A percentile compares a stretch with the other conserved stretches of the same genome.
Conservation (phyloP, 495 filamentous ascomycete species). For the Lichina pygmaea region DNA sequence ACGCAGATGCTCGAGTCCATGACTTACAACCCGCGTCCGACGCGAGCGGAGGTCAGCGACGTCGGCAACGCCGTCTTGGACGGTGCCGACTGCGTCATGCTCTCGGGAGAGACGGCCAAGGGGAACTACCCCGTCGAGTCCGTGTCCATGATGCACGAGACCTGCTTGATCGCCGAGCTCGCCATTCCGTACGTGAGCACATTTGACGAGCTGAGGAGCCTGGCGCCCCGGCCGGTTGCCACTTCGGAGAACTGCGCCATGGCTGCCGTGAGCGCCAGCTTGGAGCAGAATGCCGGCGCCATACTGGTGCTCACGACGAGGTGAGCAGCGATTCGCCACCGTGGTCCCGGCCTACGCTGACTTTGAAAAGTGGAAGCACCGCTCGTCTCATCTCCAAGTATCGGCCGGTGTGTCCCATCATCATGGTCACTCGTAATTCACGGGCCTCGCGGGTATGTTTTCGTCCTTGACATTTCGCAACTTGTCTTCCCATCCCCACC, state of each 20-base stretch:
- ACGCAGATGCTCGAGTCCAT: constrained; percentile 93
- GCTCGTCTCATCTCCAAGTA: constrained; percentile 94
- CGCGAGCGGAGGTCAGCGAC: constrained; percentile 91
- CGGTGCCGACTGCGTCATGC: constrained; percentile 97
- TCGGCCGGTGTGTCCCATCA: constrained; percentile 89
- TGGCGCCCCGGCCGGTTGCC: constrained; percentile 54
- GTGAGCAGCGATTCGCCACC: constrained; percentile 14
- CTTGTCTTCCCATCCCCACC: not conserved
- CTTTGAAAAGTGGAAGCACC: constrained; percentile 38
- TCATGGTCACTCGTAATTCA: constrained; percentile 85
- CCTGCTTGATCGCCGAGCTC: constrained; percentile 84
- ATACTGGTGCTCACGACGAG: constrained; percentile 86
- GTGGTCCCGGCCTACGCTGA: not conserved
- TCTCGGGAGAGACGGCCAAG: constrained; percentile 97
- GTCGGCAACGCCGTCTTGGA: constrained; percentile 95
- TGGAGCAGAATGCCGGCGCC: constrained; percentile 86
- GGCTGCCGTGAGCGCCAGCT: constrained; percentile 75
- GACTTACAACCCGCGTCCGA: constrained; percentile 97
- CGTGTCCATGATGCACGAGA: constrained; percentile 92
- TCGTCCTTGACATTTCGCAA: not conserved
- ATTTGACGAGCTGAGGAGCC: constrained; percentile 76
- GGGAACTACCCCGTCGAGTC: constrained; percentile 81
- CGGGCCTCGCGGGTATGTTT: constrained; percentile 41
- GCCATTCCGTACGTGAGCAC: constrained; percentile 88
- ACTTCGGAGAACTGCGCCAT: constrained; percentile 85